Conservation (phyloP, 805 yeast species). For the Cyberlindnera xishuangbannaensis region DNA sequence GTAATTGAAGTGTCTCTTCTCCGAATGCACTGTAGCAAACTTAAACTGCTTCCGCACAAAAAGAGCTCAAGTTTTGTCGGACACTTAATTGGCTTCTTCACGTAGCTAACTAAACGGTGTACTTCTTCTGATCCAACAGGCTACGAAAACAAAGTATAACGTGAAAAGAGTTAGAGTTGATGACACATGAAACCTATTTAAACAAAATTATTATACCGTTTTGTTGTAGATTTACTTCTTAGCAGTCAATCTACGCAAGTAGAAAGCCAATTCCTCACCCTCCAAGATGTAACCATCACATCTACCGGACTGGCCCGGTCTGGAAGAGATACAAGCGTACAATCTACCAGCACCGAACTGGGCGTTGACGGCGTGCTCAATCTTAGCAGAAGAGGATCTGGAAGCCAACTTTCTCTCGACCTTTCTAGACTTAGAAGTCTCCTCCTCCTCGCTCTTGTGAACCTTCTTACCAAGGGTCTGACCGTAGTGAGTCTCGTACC, state of each 20-base stretch:
- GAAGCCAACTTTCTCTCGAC: conserved; percentile 90
- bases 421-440: conserved; percentile 63
- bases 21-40: too few relatives aligned
- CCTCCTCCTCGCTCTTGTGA: conserved; percentile 48
- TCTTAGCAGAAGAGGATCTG: conserved; percentile 78
- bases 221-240: conserved; percentile 66
- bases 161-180: conserved; percentile 23
- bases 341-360: conserved; percentile 99
- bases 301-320: conserved; percentile 99
- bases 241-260: conserved; percentile 99
- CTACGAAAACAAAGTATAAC: conserved; percentile 8
- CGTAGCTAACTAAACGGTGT: too few relatives aligned
- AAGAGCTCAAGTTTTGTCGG: too few relatives aligned
- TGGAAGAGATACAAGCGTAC: conserved; percentile 96
- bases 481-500: conserved; percentile 99
- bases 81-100: too few relatives aligned
- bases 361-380: conserved; percentile 86
- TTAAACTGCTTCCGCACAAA: too few relatives aligned
- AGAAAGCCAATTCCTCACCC: conserved; percentile 99
- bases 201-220: conserved; percentile 12
- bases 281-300: conserved; percentile 99
- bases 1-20: too few relatives aligned
- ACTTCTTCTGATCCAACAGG: too few relatives aligned
- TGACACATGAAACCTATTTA: conserved; percentile 21
- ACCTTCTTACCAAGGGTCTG: conserved; percentile 83